Conservation (phyloP, 2,329 filamentous ascomycete genomes). For the Penicillium sp. region DNA sequence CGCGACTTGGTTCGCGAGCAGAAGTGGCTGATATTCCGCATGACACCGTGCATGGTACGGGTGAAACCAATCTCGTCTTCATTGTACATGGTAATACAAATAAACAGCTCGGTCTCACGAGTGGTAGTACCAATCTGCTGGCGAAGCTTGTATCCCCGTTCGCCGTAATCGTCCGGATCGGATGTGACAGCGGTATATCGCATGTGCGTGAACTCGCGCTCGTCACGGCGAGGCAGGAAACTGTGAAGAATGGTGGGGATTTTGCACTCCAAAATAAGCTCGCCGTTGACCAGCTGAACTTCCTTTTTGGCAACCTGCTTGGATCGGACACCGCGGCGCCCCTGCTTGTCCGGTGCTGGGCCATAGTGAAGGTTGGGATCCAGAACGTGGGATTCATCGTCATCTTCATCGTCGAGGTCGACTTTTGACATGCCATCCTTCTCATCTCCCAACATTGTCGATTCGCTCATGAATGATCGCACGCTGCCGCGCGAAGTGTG, state of each 20-base stretch:
- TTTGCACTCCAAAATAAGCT: constrained; percentile 97
- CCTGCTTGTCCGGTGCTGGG: constrained; percentile 81
- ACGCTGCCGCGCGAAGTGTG: constrained; percentile 58
- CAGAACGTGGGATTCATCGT: constrained; percentile 56
- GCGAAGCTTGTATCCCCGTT: constrained; percentile 84
- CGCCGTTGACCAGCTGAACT: constrained; percentile 93
- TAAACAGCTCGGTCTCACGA: constrained; percentile 91
- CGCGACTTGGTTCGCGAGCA: constrained; percentile 88
- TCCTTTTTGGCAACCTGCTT: constrained; percentile 91
- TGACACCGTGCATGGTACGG: constrained; percentile 95
- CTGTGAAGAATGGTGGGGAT: constrained; percentile 98
- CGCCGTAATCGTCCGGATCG: constrained; percentile 90
- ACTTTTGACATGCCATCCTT: constrained; percentile 45
- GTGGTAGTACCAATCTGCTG: constrained; percentile 82
- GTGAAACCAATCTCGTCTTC: constrained; percentile 97
- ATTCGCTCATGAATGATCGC: constrained; percentile 62
- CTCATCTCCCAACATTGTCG: constrained; percentile 58
- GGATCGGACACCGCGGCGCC: constrained; percentile 78
- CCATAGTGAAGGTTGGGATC: constrained; percentile 70
- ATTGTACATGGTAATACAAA: constrained; percentile 99
- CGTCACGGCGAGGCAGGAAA: constrained; percentile 88
- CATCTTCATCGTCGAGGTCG: constrained; percentile 48
- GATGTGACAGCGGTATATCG: constrained; percentile 98
- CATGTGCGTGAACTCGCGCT: constrained; percentile 98
- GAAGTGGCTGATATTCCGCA: constrained; percentile 97